These are phyloP conservation scores for Saccharomyces kudriavzevii DNA, from an alignment of 805 yeast genomes.

Conservation along the genomic window DNA sequence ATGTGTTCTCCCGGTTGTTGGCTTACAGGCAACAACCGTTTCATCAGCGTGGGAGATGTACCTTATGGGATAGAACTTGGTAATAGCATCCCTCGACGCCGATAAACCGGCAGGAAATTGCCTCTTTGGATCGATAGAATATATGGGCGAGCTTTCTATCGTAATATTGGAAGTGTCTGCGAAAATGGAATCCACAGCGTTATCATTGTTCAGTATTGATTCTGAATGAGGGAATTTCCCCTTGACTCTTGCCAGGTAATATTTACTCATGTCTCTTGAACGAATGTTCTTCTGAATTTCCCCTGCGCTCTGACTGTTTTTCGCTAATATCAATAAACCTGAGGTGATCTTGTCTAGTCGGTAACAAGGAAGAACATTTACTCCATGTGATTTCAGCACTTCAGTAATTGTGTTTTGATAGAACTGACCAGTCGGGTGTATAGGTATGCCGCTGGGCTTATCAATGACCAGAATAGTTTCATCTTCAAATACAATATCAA, in stretches of 20 bases:
- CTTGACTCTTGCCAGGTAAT: conserved; percentile 75
- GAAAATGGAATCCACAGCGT: conserved; percentile 28
- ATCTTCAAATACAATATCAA: conserved; percentile 62
- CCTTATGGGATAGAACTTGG: conserved; percentile 54
- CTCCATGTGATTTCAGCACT: conserved; percentile 55
- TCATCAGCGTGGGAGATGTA: conserved; percentile 43
- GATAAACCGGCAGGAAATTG: conserved; percentile 42
- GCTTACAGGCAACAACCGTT: conserved; percentile 69
- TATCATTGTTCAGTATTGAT: neutral
- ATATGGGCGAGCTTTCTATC: conserved; percentile 38
- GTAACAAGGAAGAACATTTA: conserved; percentile 67
- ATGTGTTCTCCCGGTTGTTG: conserved; percentile 91
- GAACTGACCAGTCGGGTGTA: conserved; percentile 87
- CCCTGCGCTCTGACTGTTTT: conserved; percentile 42
- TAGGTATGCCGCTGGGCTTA: conserved; percentile 90
- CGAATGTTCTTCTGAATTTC: conserved; percentile 49
- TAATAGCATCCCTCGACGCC: conserved; percentile 54
- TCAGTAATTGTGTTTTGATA: conserved; percentile 66
- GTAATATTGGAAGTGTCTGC: conserved; percentile 7
- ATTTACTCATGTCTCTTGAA: conserved; percentile 61
- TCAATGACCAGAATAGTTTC: conserved; percentile 74
- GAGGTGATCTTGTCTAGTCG: conserved; percentile 85
- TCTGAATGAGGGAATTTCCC: conserved; percentile 63
- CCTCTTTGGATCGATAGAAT: conserved; percentile 64
- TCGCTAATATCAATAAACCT: conserved; percentile 64